Percentiles rank a stretch among this genome's conserved stretches.
phyloP scores from a whole-genome alignment of 2,329 filamentous ascomycete species.

The Fusarium dimerum region DNA sequence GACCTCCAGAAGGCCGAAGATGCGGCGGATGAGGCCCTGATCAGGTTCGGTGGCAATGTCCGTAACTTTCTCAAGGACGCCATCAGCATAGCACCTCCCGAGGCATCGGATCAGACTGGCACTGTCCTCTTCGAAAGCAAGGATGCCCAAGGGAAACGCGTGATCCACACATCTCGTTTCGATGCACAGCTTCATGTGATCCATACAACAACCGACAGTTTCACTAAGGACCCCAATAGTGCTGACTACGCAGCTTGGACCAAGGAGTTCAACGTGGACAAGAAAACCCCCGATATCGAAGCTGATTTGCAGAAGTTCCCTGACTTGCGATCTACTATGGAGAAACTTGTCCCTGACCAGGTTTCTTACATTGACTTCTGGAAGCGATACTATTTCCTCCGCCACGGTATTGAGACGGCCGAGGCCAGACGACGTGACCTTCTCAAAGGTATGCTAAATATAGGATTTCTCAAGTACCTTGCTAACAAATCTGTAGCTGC shows the following conservation, averaged over 20 bases:
- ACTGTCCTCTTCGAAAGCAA: slow-evolving; percentile 91
- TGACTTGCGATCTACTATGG: slow-evolving; percentile 86
- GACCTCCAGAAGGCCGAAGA: slow-evolving; percentile 92
- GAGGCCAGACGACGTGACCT: slow-evolving; percentile 87
- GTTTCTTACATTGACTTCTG: slow-evolving; percentile 92
- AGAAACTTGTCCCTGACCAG: slow-evolving; percentile 88
- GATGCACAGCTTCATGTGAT: slow-evolving; percentile 96
- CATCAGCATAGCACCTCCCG: slow-evolving; percentile 80
- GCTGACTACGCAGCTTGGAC: slow-evolving; percentile 75
- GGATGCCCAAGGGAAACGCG: slow-evolving; percentile 83
- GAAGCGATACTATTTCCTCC: slow-evolving; percentile 92
- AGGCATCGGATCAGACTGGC: slow-evolving; percentile 51
- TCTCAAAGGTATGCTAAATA: slow-evolving; percentile 70
- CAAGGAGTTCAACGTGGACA: slow-evolving; percentile 74
- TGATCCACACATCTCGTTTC: slow-evolving; percentile 92
- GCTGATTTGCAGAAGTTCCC: slow-evolving; percentile 82
- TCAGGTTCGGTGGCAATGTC: slow-evolving; percentile 89
- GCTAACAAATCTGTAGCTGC: slow-evolving; percentile 51
- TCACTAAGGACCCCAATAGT: slow-evolving; percentile 77
- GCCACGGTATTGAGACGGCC: slow-evolving; percentile 90
- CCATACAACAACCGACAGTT: slow-evolving; percentile 80
- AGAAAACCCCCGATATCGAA: slow-evolving; percentile 82
- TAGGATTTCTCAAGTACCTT: neutral
- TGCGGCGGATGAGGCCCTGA: slow-evolving; percentile 89
- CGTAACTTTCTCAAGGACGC: slow-evolving; percentile 89